Evolutionary conservation across 768 basidiomycete genomes (phyloP), one percentile per base, ranked within the genome.

Genomic region (Boletales sp.): DNA sequence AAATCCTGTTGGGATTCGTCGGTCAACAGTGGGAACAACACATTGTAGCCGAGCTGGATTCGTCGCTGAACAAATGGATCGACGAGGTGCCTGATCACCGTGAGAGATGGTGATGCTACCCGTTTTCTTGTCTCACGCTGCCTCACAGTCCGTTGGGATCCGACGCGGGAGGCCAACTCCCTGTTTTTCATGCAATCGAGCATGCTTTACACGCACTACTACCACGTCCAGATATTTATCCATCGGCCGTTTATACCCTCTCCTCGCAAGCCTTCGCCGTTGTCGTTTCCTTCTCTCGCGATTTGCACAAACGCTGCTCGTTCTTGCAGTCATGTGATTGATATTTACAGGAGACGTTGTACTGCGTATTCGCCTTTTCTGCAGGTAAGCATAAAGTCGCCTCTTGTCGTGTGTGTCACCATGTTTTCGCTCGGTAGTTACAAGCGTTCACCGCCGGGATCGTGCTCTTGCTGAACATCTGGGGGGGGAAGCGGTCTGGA

Each of bases 271-370:
- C 74, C 74, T 0, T 69, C 73, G 0, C 63, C 68, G 2, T 59
- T 79, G 32, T 71, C 74, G 1, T 78, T 83, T 58, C 82, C 70
- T 60, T 84, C 89, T 0, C 72, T 92, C 30, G 87, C 87, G 0
- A 91, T 93, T 46, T 92, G 90, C 64, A 82, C 85, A n/a, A 92
- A 91, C 52, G 83, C 91, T 0, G 87, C 91, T 2, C 74, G 88
- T 8, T 88, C 87, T 1, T 84, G 80, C 51, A 80, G 79, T 35
- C 87, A 86, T 60, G 77, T 93, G 27, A 65, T 87, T 17, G 87
- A 90, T 55, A 69, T 80, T 3, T 75, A 79, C 45, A 68, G 74
- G 43, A 69, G 61, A 43, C 69, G 78, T 34, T 34, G 61, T 0
- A 67, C 52, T 17, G 24, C 31, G 46, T 43, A 60, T 52, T 38